Evolutionary conservation across 495 filamentous ascomycete genomes (phyloP).

Genomic region (Recurvomyces mirabilis): DNA sequence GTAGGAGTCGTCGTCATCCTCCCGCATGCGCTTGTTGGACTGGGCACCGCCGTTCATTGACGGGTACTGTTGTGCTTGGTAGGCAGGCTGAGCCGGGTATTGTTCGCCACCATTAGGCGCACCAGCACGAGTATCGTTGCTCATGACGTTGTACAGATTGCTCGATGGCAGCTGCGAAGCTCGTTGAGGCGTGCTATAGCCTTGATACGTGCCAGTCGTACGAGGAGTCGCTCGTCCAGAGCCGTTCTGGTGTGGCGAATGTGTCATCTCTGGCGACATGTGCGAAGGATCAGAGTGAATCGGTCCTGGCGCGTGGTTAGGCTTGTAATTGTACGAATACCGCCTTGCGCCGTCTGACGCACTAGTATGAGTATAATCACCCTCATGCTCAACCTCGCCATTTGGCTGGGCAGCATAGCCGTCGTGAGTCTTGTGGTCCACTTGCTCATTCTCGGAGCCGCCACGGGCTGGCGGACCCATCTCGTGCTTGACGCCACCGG

Average conservation of each 20-base stretch:
- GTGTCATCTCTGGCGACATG: conserved; percentile 72
- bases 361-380: conserved; percentile 62
- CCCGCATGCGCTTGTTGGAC: conserved; percentile 69
- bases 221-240: conserved; percentile 84
- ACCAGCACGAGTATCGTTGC: conserved; percentile 57
- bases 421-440: conserved; percentile 58
- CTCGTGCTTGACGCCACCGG: conserved; percentile 63
- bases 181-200: conserved; percentile 71
- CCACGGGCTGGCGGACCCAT: conserved; percentile 76
- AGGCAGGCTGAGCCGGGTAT: conserved; percentile 36
- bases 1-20: conserved; percentile 60
- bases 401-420: conserved; percentile 51
- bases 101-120: conserved; percentile 56
- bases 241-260: conserved; percentile 74
- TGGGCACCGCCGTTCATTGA: conserved; percentile 53
- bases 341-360: conserved; percentile 56
- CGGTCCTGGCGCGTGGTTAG: conserved; percentile 50
- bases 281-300: conserved; percentile 68
- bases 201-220: conserved; percentile 57
- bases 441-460: conserved; percentile 47
- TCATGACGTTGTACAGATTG: conserved; percentile 84
- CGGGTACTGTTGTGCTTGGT: conserved; percentile 49
- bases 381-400: conserved; percentile 62
- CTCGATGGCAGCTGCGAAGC: conserved; percentile 53
- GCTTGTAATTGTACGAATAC: conserved; percentile 61